These are phyloP conservation scores for Saccharomyces jurei DNA, from an alignment of 805 yeast genomes.

Conservation along the genomic window DNA sequence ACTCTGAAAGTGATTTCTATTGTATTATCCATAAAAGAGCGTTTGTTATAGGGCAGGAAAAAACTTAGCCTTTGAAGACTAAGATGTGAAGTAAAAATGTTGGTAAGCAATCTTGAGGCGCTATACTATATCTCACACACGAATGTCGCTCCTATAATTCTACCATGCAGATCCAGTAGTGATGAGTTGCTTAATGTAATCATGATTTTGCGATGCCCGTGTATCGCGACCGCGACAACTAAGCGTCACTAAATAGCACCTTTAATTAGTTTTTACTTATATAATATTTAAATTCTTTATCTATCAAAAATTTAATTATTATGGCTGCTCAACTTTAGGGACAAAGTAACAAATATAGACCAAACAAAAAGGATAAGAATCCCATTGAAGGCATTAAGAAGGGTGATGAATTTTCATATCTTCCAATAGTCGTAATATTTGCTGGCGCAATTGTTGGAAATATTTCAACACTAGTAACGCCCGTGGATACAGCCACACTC, in stretches of 20 bases:
- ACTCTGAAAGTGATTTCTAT: constrained; percentile 76
- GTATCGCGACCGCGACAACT: neutral
- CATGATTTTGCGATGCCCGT: neutral
- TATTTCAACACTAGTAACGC: neutral
- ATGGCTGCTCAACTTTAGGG: neutral
- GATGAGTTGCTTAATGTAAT: neutral
- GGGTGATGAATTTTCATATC: neutral
- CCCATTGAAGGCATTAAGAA: neutral
- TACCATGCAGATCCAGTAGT: neutral
- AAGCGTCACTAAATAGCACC: neutral
- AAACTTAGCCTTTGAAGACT: neutral
- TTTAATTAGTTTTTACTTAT: neutral
- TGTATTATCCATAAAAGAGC: constrained; percentile 8
- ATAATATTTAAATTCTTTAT: neutral
- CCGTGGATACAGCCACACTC: neutral
- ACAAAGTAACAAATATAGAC: neutral
- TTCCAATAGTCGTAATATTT: neutral
- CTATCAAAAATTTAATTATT: neutral
- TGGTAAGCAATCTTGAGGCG: neutral
- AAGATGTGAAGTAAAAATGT: neutral
- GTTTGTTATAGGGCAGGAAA: neutral
- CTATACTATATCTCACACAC: neutral
- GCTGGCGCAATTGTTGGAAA: neutral
- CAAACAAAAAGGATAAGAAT: neutral
- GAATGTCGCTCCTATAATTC: neutral